Conservation (phyloP, 768 basidiomycete species). For the Termitomyces sp. region DNA sequence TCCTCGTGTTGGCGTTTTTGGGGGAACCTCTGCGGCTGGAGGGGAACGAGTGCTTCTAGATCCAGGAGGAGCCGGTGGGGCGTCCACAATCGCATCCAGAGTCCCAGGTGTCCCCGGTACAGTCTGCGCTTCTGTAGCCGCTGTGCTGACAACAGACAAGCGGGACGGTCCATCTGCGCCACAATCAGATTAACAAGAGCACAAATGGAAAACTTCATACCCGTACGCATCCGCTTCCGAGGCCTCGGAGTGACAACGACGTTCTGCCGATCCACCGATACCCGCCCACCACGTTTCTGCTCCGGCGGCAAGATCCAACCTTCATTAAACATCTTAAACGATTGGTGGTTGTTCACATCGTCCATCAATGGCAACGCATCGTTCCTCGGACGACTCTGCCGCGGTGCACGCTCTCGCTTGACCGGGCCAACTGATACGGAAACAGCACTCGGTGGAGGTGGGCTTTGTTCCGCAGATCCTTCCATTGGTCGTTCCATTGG, state of each 20-base stretch:
- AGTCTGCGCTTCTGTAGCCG: constrained; percentile 41
- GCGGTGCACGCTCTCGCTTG: constrained; percentile 22
- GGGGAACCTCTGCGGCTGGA: neutral
- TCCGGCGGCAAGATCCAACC: constrained; percentile 87
- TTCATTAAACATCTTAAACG: constrained; percentile 77
- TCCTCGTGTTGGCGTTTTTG: neutral
- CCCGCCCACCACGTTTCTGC: constrained; percentile 57
- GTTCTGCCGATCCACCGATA: constrained; percentile 35
- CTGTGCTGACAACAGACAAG: constrained; percentile 42
- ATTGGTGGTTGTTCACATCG: constrained; percentile 64
- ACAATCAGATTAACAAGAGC: neutral
- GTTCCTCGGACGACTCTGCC: constrained; percentile 9
- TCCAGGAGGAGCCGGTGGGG: neutral
- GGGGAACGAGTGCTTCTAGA: neutral
- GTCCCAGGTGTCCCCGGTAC: constrained; percentile 18
- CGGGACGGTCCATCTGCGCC: constrained; percentile 33
- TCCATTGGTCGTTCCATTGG: neutral
- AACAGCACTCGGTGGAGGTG: constrained; percentile 41
- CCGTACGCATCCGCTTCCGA: constrained; percentile 47
- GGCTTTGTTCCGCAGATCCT: neutral
- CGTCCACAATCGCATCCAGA: constrained; percentile 15
- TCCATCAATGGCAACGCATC: constrained; percentile 55
- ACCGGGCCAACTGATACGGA: constrained; percentile 24
- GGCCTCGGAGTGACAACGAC: constrained; percentile 38
- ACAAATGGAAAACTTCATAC: constrained; percentile 20